phyloP scores from a whole-genome alignment of 2,329 filamentous ascomycete species.

The Cladosporium sp. region DNA sequence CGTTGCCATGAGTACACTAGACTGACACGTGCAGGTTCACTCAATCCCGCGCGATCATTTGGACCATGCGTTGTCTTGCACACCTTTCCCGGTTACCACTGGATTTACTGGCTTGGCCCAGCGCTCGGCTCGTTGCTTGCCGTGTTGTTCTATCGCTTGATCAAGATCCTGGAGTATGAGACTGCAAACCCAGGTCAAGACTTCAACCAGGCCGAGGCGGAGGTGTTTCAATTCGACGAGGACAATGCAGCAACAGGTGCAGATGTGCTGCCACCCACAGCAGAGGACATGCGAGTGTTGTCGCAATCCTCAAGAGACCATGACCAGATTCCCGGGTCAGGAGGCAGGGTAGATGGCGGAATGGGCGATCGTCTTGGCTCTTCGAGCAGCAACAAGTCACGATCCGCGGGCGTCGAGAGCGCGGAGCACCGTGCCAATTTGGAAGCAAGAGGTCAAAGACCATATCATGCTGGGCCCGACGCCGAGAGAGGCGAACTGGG shows the following conservation, averaged over 20 bases:
- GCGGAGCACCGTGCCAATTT: not conserved
- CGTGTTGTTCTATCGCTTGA: conserved; percentile 45
- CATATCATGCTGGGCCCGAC: not conserved
- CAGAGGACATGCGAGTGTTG: conserved; percentile 6
- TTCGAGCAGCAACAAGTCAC: not conserved
- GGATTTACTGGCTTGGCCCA: conserved; percentile 50
- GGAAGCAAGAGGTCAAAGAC: not conserved
- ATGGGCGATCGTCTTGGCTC: not conserved
- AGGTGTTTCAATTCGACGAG: conserved; percentile 33
- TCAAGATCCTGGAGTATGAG: conserved; percentile 48
- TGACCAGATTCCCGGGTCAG: not conserved
- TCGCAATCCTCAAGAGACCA: not conserved
- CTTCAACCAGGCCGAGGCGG: conserved; percentile 40
- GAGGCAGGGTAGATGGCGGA: not conserved
- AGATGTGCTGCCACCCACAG: conserved; percentile 25
- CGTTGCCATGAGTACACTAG: not conserved
- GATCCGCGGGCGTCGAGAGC: not conserved
- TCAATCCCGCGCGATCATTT: conserved; percentile 48
- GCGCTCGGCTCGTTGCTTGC: conserved; percentile 42
- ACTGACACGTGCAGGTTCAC: conserved; percentile 28
- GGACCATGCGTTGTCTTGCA: conserved; percentile 43
- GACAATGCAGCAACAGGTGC: conserved; percentile 30
- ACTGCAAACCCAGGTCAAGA: conserved; percentile 47
- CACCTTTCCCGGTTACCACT: conserved; percentile 42
- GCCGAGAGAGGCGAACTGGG: conserved; percentile 4